Conservation (phyloP, 1,139 yeast genomes). For the Saccharomycopsis crataegensis region DNA sequence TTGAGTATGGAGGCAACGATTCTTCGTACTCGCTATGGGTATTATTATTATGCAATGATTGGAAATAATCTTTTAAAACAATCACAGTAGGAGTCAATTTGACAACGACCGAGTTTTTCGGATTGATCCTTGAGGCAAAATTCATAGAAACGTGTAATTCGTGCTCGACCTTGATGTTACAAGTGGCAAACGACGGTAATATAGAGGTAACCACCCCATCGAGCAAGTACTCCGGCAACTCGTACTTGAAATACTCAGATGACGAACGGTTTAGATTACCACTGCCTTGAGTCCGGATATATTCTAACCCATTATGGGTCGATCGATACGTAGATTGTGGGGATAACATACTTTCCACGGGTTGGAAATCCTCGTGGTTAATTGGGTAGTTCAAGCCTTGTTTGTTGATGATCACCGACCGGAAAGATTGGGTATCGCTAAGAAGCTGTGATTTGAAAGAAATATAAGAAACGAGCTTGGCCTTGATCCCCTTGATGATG, state of each 20-base stretch:
- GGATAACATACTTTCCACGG: neutral
- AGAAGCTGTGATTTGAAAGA: conserved; percentile 16
- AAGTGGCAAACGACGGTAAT: conserved; percentile 15
- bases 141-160: conserved; percentile 13
- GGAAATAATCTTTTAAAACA: conserved; percentile 13
- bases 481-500: conserved; percentile 6
- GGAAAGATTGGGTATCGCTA: conserved; percentile 8
- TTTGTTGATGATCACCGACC: conserved; percentile 4
- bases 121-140: conserved; percentile 8
- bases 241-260: neutral
- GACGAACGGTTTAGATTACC: neutral
- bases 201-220: conserved; percentile 5
- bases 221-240: conserved; percentile 10
- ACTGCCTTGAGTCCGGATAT: neutral
- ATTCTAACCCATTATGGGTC: too few relatives aligned
- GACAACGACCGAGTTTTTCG: conserved; percentile 9
- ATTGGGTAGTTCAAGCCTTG: conserved; percentile 5
- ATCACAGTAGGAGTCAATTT: conserved; percentile 12
- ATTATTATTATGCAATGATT: neutral
- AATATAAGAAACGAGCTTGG: conserved; percentile 12
- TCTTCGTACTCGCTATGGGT: conserved; percentile 1
- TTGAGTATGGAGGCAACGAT: conserved; percentile 14
- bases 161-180: conserved; percentile 15
- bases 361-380: conserved; percentile 13
- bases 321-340: neutral